Percentiles rank a stretch among this genome's conserved stretches.
These are phyloP conservation scores for Ligustrum vulgare DNA, from an alignment of 257 asterid genomes.

Conservation along the genomic window DNA sequence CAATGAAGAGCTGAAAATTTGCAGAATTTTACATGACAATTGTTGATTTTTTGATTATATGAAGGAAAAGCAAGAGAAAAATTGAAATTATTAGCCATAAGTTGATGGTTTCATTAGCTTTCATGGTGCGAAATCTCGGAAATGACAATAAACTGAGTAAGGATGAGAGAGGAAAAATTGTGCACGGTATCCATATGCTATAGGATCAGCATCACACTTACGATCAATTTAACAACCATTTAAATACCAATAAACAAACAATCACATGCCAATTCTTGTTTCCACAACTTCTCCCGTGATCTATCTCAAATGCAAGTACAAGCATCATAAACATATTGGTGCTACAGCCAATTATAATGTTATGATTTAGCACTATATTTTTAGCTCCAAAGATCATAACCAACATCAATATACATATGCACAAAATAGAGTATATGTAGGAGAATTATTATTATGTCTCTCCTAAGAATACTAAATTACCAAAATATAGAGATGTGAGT, in stretches of 20 bases:
- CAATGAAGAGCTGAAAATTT: conserved; percentile 10
- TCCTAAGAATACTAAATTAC: too few species aligned
- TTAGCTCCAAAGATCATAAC: background rate
- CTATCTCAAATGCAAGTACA: background rate
- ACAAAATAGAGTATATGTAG: background rate
- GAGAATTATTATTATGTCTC: background rate
- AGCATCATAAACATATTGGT: background rate
- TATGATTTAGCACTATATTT: background rate
- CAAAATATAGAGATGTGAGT: too few species aligned
- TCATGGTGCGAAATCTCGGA: background rate
- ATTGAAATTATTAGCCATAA: background rate
- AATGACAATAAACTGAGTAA: too few species aligned
- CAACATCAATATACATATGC: background rate
- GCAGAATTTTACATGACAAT: background rate
- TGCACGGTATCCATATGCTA: too few species aligned
- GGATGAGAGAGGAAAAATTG: background rate
- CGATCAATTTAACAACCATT: background rate
- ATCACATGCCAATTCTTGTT: background rate
- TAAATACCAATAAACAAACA: background rate
- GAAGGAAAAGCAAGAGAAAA: background rate
- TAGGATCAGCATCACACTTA: background rate
- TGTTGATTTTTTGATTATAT: background rate
- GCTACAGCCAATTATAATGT: background rate
- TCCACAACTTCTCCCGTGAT: background rate
- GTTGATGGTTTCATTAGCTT: background rate